phyloP scores from a whole-genome alignment of 2,329 filamentous ascomycete genomes.

The Fusarium humuli region DNA sequence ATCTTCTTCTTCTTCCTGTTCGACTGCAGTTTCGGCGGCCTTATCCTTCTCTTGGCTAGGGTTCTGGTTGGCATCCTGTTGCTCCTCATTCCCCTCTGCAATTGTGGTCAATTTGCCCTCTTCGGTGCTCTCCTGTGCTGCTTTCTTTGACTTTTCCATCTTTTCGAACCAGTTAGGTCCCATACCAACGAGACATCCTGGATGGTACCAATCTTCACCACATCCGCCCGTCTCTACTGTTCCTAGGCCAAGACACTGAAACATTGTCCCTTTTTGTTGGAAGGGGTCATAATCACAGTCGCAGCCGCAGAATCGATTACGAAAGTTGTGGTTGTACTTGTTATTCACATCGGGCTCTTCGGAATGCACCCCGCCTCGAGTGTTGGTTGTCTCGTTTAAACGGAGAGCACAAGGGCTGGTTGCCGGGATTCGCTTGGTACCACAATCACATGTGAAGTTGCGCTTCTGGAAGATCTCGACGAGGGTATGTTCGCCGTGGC shows the following conservation, averaged over 20 bases:
- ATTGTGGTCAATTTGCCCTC: conserved; percentile 60
- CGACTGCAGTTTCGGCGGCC: conserved; percentile 40
- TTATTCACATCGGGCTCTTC: conserved; percentile 80
- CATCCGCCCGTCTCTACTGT: conserved; percentile 85
- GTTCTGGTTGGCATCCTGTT: conserved; percentile 37
- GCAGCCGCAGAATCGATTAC: conserved; percentile 92
- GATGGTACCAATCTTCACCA: conserved; percentile 98
- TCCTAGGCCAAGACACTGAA: conserved; percentile 90
- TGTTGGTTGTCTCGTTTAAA: conserved; percentile 76
- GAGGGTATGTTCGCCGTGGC: conserved; percentile 92
- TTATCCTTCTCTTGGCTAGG: conserved; percentile 35
- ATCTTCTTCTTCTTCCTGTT: conserved; percentile 61
- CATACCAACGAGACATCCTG: conserved; percentile 87
- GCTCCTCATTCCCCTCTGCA: conserved; percentile 59
- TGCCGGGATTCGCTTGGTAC: conserved; percentile 80
- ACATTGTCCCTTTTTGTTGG: conserved; percentile 96
- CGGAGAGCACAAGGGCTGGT: conserved; percentile 81
- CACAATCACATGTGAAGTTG: conserved; percentile 96
- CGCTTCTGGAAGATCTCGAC: conserved; percentile 97
- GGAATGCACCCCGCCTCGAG: conserved; percentile 80
- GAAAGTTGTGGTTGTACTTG: conserved; percentile 95
- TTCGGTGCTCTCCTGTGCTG: conserved; percentile 11
- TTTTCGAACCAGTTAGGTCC: conserved; percentile 77
- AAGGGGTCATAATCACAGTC: conserved; percentile 88
- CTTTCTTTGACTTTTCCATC: conserved; percentile 54